Conservation (phyloP, 2,329 filamentous ascomycete species). For the Aaosphaeria arxii region DNA sequence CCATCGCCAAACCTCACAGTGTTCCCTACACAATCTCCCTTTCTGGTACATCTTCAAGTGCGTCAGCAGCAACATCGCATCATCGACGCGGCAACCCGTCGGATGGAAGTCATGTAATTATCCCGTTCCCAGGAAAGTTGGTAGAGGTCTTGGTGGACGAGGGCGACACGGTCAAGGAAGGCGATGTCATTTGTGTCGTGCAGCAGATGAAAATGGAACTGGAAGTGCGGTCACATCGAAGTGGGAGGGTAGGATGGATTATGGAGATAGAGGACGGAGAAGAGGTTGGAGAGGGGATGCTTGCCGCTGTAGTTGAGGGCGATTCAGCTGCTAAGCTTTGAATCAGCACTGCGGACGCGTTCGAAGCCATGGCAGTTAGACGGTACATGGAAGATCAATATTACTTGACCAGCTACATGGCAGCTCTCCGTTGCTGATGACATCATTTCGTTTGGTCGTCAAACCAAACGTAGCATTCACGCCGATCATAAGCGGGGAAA, state of each 20-base stretch:
- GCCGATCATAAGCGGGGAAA: too few species aligned
- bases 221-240: slow-evolving; percentile 53
- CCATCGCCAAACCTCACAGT: slow-evolving; percentile 21
- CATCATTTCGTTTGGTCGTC: too few species aligned
- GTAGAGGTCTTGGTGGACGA: slow-evolving; percentile 58
- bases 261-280: slow-evolving; percentile 53
- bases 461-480: too few species aligned
- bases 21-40: slow-evolving; percentile 47
- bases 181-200: slow-evolving; percentile 57
- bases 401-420: too few species aligned
- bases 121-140: slow-evolving; percentile 59
- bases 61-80: slow-evolving; percentile 35
- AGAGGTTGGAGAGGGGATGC: slow-evolving; percentile 55
- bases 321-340: slow-evolving; percentile 14
- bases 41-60: slow-evolving; percentile 42
- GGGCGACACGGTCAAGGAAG: slow-evolving; percentile 52
- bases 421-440: too few species aligned
- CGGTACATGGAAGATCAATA: too few species aligned
- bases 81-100: slow-evolving; percentile 51
- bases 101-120: slow-evolving; percentile 51
- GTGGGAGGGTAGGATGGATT: slow-evolving; percentile 51
- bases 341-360: neutral
- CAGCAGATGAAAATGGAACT: slow-evolving; percentile 70
- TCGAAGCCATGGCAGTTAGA: too few species aligned
- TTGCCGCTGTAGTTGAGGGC: slow-evolving; percentile 49